A percentile compares a stretch with the other conserved stretches of the same genome.
phyloP scores from a whole-genome alignment of 2,329 filamentous ascomycete species.

The Shiraia bambusicola region DNA sequence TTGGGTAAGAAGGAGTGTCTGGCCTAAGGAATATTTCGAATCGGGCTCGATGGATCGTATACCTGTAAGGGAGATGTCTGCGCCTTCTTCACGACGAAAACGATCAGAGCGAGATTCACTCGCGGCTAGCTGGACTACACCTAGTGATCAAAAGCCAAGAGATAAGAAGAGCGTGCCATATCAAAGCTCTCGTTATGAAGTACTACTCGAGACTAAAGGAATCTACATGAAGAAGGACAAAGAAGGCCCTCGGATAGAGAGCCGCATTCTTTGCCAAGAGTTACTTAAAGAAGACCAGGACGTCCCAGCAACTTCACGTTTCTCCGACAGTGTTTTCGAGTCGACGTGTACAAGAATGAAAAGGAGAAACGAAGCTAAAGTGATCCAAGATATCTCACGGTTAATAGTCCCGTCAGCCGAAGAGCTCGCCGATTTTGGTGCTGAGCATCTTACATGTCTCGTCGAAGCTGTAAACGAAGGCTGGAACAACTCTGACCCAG shows the following conservation, averaged over 20 bases:
- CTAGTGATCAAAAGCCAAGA: slow-evolving; percentile 14
- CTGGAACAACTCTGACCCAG: slow-evolving; percentile 46
- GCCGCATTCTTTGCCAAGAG: slow-evolving; percentile 5
- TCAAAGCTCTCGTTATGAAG: slow-evolving; percentile 39
- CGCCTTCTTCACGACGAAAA: slow-evolving; percentile 13
- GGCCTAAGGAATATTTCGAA: slow-evolving; percentile 18
- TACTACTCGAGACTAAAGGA: slow-evolving; percentile 44
- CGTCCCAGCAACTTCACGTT: slow-evolving; percentile 4
- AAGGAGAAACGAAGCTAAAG: slow-evolving; percentile 16
- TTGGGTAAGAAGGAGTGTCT: slow-evolving; percentile 10
- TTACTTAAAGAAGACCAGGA: slow-evolving; percentile 4
- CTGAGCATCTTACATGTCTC: slow-evolving; percentile 30
- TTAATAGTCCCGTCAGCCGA: no score
- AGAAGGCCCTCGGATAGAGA: slow-evolving; percentile 2
- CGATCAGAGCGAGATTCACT: slow-evolving; percentile 4
- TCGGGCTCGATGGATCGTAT: slow-evolving; percentile 10
- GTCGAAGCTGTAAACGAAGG: slow-evolving; percentile 48
- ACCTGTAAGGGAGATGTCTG: slow-evolving; percentile 15
- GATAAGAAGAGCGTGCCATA: slow-evolving; percentile 29
- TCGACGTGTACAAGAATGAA: slow-evolving; percentile 11
- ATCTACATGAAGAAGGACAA: slow-evolving; percentile 33
- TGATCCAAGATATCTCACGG: no score
- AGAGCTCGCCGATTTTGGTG: slow-evolving; percentile 30
- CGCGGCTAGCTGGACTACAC: slow-evolving; percentile 3
- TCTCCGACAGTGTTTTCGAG: slow-evolving; percentile 19